These are phyloP conservation scores for Metarhizium anisopliae DNA, from an alignment of 2,329 filamentous ascomycete species.

Conservation along the genomic window DNA sequence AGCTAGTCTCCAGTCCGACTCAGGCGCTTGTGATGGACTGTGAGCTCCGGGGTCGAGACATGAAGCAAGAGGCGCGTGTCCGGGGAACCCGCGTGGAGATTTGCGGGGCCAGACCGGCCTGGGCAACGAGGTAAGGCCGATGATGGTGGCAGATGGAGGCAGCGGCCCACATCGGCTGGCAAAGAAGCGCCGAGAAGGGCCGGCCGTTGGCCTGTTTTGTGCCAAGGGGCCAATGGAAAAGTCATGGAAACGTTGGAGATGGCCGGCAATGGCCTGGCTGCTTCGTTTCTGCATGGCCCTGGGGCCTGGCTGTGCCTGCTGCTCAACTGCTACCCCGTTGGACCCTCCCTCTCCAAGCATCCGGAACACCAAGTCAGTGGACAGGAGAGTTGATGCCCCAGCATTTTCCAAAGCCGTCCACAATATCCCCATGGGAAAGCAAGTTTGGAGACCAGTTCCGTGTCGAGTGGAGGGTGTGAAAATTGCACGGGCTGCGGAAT, in stretches of 20 bases:
- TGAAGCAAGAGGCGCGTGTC: constrained; percentile 12
- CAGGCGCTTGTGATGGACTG: background rate
- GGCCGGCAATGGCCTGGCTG: background rate
- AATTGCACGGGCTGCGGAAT: background rate
- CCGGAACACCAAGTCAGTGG: background rate
- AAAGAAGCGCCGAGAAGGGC: constrained; percentile 29
- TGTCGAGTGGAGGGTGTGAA: background rate
- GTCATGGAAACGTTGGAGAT: background rate
- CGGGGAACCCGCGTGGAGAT: constrained; percentile 18
- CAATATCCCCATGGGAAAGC: background rate
- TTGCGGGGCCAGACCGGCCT: constrained; percentile 10
- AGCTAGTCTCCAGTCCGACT: background rate
- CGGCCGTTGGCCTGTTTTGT: constrained; percentile 9
- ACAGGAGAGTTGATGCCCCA: background rate
- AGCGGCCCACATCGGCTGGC: constrained; percentile 6
- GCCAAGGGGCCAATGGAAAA: no score
- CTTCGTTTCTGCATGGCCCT: background rate
- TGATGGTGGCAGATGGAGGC: constrained; percentile 5
- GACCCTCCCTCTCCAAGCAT: background rate
- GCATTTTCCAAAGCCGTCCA: background rate
- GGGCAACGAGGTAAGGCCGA: constrained; percentile 25
- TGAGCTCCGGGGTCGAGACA: background rate
- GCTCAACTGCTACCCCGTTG: background rate
- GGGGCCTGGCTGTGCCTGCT: no score
- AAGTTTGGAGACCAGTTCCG: background rate